These are phyloP conservation scores for Pichia sp. DNA, from an alignment of 1,139 yeast species.

Conservation along the genomic window DNA sequence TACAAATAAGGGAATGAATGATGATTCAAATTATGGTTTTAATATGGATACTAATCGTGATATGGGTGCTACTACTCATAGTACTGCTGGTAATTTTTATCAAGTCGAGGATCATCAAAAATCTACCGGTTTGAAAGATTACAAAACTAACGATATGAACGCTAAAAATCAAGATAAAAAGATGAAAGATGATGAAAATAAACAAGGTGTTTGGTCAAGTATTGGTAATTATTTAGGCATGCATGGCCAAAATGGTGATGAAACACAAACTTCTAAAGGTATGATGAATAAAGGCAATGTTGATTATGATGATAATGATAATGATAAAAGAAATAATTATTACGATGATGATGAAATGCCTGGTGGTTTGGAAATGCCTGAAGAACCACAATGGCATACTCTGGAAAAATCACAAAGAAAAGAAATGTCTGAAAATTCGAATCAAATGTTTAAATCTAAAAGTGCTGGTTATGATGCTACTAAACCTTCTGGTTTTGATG, in stretches of 20 bases:
- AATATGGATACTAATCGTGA: background rate
- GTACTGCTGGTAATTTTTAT: too few species aligned
- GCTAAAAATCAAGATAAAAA: background rate
- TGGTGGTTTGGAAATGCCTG: slow-evolving; percentile 6
- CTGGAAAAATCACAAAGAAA: background rate
- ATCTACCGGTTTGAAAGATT: too few species aligned
- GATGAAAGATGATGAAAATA: background rate
- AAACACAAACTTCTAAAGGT: background rate
- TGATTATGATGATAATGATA: background rate
- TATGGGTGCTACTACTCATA: too few species aligned
- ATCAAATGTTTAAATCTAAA: background rate
- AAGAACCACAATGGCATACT: background rate
- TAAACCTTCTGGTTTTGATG: background rate
- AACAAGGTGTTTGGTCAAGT: slow-evolving; percentile 5
- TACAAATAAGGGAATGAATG: background rate
- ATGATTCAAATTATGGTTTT: background rate
- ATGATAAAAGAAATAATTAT: background rate
- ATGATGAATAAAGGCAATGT: background rate
- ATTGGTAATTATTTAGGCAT: slow-evolving; percentile 7
- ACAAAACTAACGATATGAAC: too few species aligned
- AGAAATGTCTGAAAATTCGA: background rate
- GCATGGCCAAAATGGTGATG: background rate
- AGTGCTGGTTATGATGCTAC: background rate
- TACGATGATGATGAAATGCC: slow-evolving; percentile 4
- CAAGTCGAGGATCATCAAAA: too few species aligned